Conservation (phyloP, 331 rosid genomes). For the Malus hybrid region DNA sequence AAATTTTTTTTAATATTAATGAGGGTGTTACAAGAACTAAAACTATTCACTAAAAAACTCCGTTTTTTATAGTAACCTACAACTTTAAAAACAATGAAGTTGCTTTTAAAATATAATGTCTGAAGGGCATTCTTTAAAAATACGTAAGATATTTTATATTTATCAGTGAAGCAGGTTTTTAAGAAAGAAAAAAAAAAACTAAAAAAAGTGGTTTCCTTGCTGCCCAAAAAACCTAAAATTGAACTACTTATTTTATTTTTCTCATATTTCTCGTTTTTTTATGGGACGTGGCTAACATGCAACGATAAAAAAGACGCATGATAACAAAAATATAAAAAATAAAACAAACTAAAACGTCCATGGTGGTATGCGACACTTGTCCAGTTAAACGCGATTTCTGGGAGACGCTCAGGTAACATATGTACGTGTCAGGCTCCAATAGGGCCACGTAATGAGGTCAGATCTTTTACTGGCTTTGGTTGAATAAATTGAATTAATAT, state of each 20-base stretch:
- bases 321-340: not conserved
- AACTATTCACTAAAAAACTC: no score
- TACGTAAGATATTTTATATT: no score
- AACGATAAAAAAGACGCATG: not conserved
- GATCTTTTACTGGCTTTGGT: not conserved
- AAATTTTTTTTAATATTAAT: no score
- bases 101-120: no score
- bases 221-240: not conserved
- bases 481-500: not conserved
- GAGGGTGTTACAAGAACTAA: no score
- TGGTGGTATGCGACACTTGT: not conserved
- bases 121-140: no score
- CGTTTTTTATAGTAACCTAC: no score
- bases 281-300: not conserved
- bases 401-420: not conserved
- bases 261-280: not conserved
- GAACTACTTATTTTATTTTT: not conserved
- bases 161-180: no score
- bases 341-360: not conserved
- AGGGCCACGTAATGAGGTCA: conserved; percentile 4
- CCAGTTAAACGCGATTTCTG: not conserved
- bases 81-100: no score
- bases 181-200: no score
- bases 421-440: not conserved
- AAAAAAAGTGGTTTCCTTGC: no score